Conservation (phyloP, 176 grass and related monocot species). For the Carex littledalei region DNA sequence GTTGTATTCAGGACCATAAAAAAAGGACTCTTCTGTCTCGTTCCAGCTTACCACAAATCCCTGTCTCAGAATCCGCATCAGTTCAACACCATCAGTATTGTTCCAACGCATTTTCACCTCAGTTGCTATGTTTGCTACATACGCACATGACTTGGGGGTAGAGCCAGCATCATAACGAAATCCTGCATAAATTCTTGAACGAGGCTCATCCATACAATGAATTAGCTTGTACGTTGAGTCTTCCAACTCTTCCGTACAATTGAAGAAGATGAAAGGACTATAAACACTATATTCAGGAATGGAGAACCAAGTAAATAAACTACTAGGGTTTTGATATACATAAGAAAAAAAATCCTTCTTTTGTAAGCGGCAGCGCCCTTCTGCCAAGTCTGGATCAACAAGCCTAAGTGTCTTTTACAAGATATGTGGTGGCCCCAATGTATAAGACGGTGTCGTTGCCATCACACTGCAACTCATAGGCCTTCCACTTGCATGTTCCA, state of each 20-base stretch:
- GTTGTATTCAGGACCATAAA: background rate
- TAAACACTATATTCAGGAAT: too few species aligned
- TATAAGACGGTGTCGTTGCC: background rate
- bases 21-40: rapidly evolving
- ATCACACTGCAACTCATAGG: too few species aligned
- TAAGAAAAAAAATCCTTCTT: slow-evolving; percentile 8
- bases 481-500: too few species aligned
- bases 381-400: background rate
- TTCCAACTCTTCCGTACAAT: background rate
- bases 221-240: background rate
- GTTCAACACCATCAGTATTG: background rate
- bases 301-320: too few species aligned
- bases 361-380: slow-evolving; percentile 18
- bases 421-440: background rate
- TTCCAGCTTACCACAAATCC: background rate
- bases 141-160: background rate
- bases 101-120: background rate
- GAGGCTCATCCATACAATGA: background rate
- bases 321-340: too few species aligned
- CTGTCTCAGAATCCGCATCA: background rate
- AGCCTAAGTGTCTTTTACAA: background rate
- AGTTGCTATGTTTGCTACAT: background rate
- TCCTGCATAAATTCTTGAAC: background rate
- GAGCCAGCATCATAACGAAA: background rate
- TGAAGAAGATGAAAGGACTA: background rate